Base-by-base conservation (phyloP, 1,284 basidiomycete genomes). In the Erythrobasidium hasegawianum region DNA sequence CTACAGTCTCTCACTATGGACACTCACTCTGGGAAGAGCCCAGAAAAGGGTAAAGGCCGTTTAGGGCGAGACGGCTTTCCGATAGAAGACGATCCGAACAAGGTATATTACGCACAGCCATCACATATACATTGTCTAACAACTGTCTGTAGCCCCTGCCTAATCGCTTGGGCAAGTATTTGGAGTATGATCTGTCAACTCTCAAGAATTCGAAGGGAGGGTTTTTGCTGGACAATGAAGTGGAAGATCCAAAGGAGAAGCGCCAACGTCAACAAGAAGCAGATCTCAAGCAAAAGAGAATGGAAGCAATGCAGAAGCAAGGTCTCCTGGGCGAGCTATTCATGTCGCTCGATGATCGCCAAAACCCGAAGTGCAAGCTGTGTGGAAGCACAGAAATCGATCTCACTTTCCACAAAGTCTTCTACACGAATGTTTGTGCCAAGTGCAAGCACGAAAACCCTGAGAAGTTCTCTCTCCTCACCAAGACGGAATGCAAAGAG, bases 401-500 rank as follows among this genome's bases (percentile, higher is more conserved):
- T 77, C 83, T 86, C 68, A 85, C 84, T 5, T 89, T 86, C 74
- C 82, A 84, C 76, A 88, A 87, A 73, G 85, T 90, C 13, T 96
- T 96, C 74, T 82, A 85, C 14, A 87, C 89, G 75, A 75, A 85
- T 18, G 90, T 98, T 1, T 99, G 95, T 79, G 87, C 87, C 71
- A 85, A 83, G 71, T 97, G 94, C 79, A 90, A 93, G 79, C 86
- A 91, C 73, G 86, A 88, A 71, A 83, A 85, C 58, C 90, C 91
- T 8, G 94, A 97, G 75, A 87, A 87, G 76, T 99, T 97, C 77
- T 91, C 90, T 77, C 81, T 98, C 1, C 79, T 99, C 58, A 99
- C 96, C 0, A 99, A 99, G 81, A 97, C 96, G 0, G 96, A 99
- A 78, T 97, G 94, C 78, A 97, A 96, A 79, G 89, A 93, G 82